Evolutionary conservation across 2,329 filamentous ascomycete species (phyloP), one percentile per base, ranked within the genome.

Genomic region (Parastagonospora avenae): DNA sequence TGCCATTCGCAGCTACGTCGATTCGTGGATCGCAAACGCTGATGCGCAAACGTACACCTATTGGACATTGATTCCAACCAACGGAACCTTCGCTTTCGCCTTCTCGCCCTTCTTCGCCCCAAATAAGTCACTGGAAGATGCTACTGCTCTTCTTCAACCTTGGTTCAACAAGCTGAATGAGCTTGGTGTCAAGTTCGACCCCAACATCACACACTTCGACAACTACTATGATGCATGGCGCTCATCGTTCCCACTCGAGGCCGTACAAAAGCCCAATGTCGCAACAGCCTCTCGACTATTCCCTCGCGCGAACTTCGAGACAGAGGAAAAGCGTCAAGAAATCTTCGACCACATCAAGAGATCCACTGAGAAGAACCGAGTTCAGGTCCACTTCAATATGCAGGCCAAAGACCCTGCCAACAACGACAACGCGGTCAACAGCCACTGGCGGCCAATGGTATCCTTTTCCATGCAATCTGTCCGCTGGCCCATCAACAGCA

Each of bases 361-460:
- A 16, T 62, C 72, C 42, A 60, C 67, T 72, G 65, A 71, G 38
- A 71, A 69, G 48, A 66, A 66, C 37, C 57, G 65, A 15, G 67
- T 71, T 0, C 68, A 72, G 37, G 68, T 71, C 0, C 68, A 71
- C 49, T 73, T 71, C 62, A 71, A 72, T 62, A 70, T 71, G 51
- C 67, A 70, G 38, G 62, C 62, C 14, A 63, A 63, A 11, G 65
- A 71, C 42, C 63, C 63, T 4, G 54, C 50, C 15, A 63, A 68
- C 15, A 61, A 58, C 2, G 66, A 70, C 46, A 71, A 69, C 35
- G 66, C 68, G 7, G 68, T 71, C 1, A 68, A 67, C 48, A 56
- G 66, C 11, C 67, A 68, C 2, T 71, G 67, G 63, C 59, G 68
- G 2, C 55, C 58, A 0, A 52, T 63, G 8, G 59, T 64, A 9